Base-by-base conservation (phyloP, 192 early-diverging fungal genomes). In the Chytriomyces hyalinus region DNA sequence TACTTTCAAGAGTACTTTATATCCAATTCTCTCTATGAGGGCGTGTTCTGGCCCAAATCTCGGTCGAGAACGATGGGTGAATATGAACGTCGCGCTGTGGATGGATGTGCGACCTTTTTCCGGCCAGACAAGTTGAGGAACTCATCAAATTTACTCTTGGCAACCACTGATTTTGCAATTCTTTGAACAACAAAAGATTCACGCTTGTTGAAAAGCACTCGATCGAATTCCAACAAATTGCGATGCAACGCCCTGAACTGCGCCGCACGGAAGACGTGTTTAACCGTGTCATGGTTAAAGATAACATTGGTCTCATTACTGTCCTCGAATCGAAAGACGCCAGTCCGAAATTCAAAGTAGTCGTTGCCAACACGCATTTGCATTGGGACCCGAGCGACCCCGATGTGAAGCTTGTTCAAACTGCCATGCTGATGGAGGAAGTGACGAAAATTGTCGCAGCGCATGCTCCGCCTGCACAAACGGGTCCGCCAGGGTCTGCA, bases 371-470 rank as follows among this genome's bases (percentile, higher is more conserved):
- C 80, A 87, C 93, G 6, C 97, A 99, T 78, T 87, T 95, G 65
- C 94, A 97, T 82, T 99, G 97, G 97, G 94, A 98, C 70, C 95
- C 95, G 3, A 78, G 83, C 45, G 96, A 91, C 81, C 88, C 86
- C 6, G 97, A 99, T 79, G 97, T 99, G 65, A 99, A 99, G 79
- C 87, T 99, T 57, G 94, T 99, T 4, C 97, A 99, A 85, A 92
- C 94, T 7, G 90, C 93, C 8, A 94, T 99, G 91, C 80, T 99
- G 75, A 90, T 94, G 78, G 95, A 99, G 72, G 95, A 98, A 81
- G 80, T 97, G 17, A 62, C 49, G 6, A 73, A 77, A 47, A 22
- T 61, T 11, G 61, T 48, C 3, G 57, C 69, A 36, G 47, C 24
- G 36, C 67, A 70, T 49, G 22, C 46, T 53, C 43, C 67, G 9